Percentiles rank a stretch among this genome's conserved stretches.
Conservation (phyloP, 148 eudicot species). For the Cornus florida region DNA sequence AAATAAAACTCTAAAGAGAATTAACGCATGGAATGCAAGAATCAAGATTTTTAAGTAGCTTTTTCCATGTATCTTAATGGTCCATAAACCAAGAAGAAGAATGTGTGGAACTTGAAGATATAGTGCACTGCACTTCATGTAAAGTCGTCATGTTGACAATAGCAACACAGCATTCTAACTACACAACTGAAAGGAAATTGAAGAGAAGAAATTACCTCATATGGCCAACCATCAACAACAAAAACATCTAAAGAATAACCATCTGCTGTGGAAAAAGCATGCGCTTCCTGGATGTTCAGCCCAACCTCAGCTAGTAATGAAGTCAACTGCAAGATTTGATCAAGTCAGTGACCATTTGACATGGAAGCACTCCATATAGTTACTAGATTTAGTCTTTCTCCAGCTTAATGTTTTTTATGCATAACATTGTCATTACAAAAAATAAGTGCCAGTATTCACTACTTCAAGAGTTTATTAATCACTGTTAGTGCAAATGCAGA, state of each 20-base stretch:
- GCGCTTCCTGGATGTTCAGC: constrained; percentile 88
- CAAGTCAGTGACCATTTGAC: constrained; percentile 9
- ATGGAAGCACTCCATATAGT: constrained; percentile 10
- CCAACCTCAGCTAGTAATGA: constrained; percentile 70
- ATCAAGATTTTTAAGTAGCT: not conserved
- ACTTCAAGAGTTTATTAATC: not conserved
- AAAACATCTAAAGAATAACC: constrained; percentile 81
- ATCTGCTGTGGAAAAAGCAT: constrained; percentile 75
- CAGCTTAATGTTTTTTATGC: not conserved
- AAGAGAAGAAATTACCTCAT: constrained; percentile 49
- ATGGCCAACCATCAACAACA: constrained; percentile 88
- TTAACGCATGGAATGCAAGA: not conserved
- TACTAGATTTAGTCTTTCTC: not conserved
- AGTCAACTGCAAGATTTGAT: constrained; percentile 64
- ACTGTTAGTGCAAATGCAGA: too few relatives aligned
- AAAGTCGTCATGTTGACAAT: not conserved
- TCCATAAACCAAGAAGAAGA: not conserved
- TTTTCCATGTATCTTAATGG: not conserved
- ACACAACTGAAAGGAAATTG: constrained; percentile 5
- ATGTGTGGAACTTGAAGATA: not conserved
- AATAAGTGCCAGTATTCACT: not conserved
- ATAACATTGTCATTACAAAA: not conserved
- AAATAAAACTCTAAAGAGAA: not conserved
- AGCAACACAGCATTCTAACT: not conserved
- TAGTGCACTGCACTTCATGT: not conserved